Evolutionary conservation across 2,329 filamentous ascomycete genomes (phyloP), one percentile per base, ranked within the genome.

Genomic region (Ophiocordyceps robertsii): DNA sequence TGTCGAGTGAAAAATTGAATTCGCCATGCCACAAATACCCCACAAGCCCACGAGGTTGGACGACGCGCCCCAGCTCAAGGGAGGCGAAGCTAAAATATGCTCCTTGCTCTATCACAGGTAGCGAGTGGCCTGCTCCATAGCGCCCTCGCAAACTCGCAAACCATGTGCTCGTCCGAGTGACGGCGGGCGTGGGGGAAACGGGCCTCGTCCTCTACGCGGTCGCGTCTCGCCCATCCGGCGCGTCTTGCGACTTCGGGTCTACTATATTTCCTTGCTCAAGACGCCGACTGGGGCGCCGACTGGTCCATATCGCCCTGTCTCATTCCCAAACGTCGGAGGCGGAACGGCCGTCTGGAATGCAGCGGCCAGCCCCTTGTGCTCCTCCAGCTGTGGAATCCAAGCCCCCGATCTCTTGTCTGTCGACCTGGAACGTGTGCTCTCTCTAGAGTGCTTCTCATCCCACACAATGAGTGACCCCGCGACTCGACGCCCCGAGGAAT

Each of bases 351-450:
- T 35, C 41, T 44, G 49, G 49, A 51, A 51, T 51, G 49, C 38
- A n/a, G 24, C 13, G 10, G n/a, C 37, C 40, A 45, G 17, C 39
- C 43, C 24, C 37, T 39, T 46, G 41, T 16, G 33, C 40, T 16
- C 21, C 6, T n/a, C 27, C 29, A 5, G 38, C 39, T 8, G 13
- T 44, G 35, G 37, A 41, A 38, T 42, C 36, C 37, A 59, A 53
- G 60, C 59, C n/a, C n/a, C n/a, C n/a, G n/a, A 59, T 47, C 50
- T 47, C 57, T 58, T 57, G 58, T 57, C 50, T 46, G 35, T 38
- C 44, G 53, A 43, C 51, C 59, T 61, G 58, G 47, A 42, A 38
- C 35, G 17, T 40, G 43, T 40, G 39, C 38, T 24, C 39, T 46
- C 42, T 39, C 24, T 39, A 29, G 14, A 36, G n/a, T 8, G 33